A percentile compares a stretch with the other conserved stretches of the same genome.
These are phyloP conservation scores for Colletotrichum chlorophyti DNA, from an alignment of 2,329 filamentous ascomycete species.

Conservation along the genomic window DNA sequence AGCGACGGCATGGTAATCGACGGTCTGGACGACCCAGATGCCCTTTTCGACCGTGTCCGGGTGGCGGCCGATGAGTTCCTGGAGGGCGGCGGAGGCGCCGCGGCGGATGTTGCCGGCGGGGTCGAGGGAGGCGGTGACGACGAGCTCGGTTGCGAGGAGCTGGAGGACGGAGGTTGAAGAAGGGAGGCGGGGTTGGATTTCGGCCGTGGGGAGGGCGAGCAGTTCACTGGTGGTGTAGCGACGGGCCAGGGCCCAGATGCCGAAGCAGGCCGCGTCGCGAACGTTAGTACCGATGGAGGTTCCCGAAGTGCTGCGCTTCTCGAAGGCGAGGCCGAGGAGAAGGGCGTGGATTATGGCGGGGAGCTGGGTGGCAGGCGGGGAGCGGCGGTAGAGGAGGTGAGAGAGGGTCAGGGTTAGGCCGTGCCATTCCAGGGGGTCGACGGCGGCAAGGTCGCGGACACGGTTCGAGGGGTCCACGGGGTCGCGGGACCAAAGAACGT, in stretches of 20 bases:
- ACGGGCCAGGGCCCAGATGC: conserved; percentile 89
- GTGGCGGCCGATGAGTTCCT: conserved; percentile 92
- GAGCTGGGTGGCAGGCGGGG: conserved; percentile 75
- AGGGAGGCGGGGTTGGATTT: conserved; percentile 49
- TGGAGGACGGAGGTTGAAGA: conserved; percentile 67
- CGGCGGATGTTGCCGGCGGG: conserved; percentile 92
- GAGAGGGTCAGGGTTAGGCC: conserved; percentile 87
- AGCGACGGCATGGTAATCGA: conserved; percentile 94
- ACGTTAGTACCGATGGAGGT: conserved; percentile 87
- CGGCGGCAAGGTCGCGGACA: conserved; percentile 71
- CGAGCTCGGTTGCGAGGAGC: conserved; percentile 79
- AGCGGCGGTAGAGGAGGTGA: conserved; percentile 84
- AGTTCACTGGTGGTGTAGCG: conserved; percentile 86
- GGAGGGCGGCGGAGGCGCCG: conserved; percentile 89
- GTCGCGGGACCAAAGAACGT: conserved; percentile 60
- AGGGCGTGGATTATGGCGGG: conserved; percentile 78
- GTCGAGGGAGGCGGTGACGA: conserved; percentile 84
- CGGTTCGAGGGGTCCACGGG: conserved; percentile 36
- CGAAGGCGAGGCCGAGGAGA: conserved; percentile 82
- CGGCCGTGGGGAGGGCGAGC: conserved; percentile 61
- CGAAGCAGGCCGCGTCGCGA: conserved; percentile 93
- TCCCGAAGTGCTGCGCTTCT: conserved; percentile 87
- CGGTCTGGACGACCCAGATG: conserved; percentile 84
- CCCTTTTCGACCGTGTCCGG: conserved; percentile 83
- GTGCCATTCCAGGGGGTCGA: conserved; percentile 89